phyloP scores from a whole-genome alignment of 129 eudicot genomes.

The Pseudognaphalium luteoalbum region DNA sequence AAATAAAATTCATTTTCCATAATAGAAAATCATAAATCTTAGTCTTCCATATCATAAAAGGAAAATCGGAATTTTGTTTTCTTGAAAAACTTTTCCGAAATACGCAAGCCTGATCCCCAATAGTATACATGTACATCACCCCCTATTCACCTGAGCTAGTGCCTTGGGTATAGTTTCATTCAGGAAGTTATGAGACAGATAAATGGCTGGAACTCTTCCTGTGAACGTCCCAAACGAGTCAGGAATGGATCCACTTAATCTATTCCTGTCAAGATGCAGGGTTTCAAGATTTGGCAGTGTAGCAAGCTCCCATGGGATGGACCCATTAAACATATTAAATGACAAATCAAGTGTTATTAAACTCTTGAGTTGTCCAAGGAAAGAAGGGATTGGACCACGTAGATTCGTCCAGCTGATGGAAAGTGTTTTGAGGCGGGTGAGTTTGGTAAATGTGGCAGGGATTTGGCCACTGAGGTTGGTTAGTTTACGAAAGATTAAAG shows the following conservation, averaged over 20 bases:
- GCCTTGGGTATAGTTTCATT: constrained; percentile 47
- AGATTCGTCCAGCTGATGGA: constrained; percentile 34
- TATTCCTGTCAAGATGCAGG: constrained; percentile 46
- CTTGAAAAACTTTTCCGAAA: no score
- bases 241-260: constrained; percentile 50
- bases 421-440: constrained; percentile 34
- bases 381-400: constrained; percentile 36
- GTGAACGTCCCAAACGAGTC: constrained; percentile 45
- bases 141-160: constrained; percentile 21
- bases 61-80: no score
- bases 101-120: neutral
- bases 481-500: constrained; percentile 30
- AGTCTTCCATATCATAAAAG: no score
- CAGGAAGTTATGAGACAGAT: constrained; percentile 48
- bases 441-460: constrained; percentile 34
- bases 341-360: constrained; percentile 44
- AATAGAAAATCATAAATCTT: no score
- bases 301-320: constrained; percentile 52
- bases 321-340: constrained; percentile 41
- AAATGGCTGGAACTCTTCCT: constrained; percentile 26
- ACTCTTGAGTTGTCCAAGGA: constrained; percentile 36
- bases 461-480: constrained; percentile 43
- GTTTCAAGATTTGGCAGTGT: constrained; percentile 35
- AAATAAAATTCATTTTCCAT: no score
- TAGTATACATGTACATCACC: neutral